A percentile compares a stretch with the other conserved stretches of the same genome.
phyloP scores from a whole-genome alignment of 495 filamentous ascomycete species.

The Jackrogersella multiformis region DNA sequence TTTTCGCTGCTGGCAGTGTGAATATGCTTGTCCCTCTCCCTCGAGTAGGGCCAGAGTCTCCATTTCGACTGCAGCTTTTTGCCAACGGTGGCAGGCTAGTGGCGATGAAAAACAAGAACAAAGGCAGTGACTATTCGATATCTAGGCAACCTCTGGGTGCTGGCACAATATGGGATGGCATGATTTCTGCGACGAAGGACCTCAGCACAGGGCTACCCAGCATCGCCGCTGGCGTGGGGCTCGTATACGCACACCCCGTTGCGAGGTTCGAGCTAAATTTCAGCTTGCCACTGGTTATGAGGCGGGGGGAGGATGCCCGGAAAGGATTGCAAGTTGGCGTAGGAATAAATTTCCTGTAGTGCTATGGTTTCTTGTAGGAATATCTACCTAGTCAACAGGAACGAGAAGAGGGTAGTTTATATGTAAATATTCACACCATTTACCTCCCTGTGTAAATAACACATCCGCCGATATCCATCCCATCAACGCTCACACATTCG shows the following conservation, averaged over 20 bases:
- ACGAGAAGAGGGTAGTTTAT: not conserved
- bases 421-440: constrained; percentile 12
- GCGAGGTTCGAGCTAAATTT: constrained; percentile 97
- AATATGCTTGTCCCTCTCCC: constrained; percentile 88
- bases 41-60: constrained; percentile 75
- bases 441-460: constrained; percentile 15
- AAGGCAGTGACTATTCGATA: constrained; percentile 52
- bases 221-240: constrained; percentile 83
- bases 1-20: constrained; percentile 86
- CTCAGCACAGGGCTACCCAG: constrained; percentile 81
- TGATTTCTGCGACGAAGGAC: constrained; percentile 66
- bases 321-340: constrained; percentile 95
- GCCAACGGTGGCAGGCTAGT: constrained; percentile 89
- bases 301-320: constrained; percentile 82
- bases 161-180: constrained; percentile 58
- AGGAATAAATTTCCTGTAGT: constrained; percentile 89
- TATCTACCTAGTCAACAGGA: not conserved
- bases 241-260: constrained; percentile 92
- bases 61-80: constrained; percentile 89
- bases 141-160: constrained; percentile 47
- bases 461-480: not conserved
- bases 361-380: not conserved
- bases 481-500: too few relatives aligned
- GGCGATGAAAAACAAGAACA: constrained; percentile 68
- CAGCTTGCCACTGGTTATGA: constrained; percentile 80